Percentiles rank a stretch among this genome's conserved stretches.
Evolutionary conservation across 129 eudicot genomes (phyloP).

Genomic region (Helianthus tuberosus): DNA sequence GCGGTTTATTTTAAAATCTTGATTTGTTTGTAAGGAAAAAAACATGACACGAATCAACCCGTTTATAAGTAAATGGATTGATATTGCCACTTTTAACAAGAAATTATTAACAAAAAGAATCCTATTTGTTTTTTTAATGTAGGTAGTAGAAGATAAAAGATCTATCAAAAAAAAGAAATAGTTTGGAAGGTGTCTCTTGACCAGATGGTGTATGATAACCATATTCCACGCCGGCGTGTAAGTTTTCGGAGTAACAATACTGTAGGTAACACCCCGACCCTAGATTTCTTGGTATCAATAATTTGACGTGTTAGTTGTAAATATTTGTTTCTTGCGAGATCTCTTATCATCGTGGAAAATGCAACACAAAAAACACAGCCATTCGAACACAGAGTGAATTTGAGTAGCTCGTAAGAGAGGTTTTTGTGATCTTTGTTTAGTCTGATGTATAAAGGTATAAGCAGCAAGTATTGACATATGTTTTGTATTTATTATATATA

Average conservation of each 20-base stretch:
- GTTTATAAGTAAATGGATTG: not conserved
- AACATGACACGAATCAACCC: not conserved
- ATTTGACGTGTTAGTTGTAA: constrained; percentile 18
- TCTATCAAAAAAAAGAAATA: constrained; percentile 51
- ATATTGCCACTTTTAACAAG: not conserved
- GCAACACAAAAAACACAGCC: constrained; percentile 1
- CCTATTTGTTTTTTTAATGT: constrained; percentile 3
- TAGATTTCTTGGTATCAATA: not conserved
- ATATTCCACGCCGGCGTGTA: constrained; percentile 9
- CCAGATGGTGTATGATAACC: constrained; percentile 28
- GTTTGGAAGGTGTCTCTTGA: constrained; percentile 37
- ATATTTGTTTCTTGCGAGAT: constrained; percentile 5
- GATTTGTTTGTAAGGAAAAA: not conserved
- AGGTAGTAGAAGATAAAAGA: constrained; percentile 61
- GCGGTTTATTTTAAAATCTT: not conserved
- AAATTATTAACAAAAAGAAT: not conserved
- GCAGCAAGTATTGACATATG: not conserved
- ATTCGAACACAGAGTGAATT: constrained; percentile 11
- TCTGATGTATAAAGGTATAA: constrained; percentile 28
- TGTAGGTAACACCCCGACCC: constrained; percentile 1
- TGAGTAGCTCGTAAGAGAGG: constrained; percentile 1
- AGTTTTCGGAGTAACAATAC: constrained; percentile 11
- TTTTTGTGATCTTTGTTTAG: constrained; percentile 23
- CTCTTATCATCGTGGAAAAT: constrained; percentile 2
- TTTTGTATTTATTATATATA: constrained; percentile 13